Evolutionary conservation across 352 stramenopile genomes (phyloP).

Genomic region (Globisporangium middletonii): DNA sequence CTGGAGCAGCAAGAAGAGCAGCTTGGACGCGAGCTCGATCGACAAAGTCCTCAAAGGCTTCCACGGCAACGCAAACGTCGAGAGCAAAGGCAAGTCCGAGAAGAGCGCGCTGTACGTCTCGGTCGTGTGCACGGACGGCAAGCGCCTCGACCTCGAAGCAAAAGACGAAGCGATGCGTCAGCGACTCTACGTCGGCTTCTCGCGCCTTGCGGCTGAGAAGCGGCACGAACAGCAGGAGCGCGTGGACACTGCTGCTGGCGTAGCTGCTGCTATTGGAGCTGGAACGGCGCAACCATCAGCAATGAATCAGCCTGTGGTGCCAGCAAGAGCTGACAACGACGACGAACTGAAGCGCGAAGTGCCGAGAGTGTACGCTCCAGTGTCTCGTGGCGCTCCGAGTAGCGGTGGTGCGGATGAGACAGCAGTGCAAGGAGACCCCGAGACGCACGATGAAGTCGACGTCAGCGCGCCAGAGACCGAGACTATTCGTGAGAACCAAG

Average conservation of each 20-base stretch:
- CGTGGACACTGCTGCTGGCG: neutral
- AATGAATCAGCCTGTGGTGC: neutral
- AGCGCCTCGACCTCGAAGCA: constrained; percentile 45
- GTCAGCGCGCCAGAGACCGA: neutral
- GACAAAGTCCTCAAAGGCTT: constrained; percentile 42
- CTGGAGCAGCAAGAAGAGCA: constrained; percentile 45
- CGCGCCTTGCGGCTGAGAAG: constrained; percentile 38
- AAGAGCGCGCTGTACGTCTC: constrained; percentile 41
- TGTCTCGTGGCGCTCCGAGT: neutral
- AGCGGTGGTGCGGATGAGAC: neutral
- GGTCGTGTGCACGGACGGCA: constrained; percentile 36
- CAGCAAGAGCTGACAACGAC: neutral
- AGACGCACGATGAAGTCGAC: constrained; percentile 1
- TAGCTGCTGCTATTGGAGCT: neutral
- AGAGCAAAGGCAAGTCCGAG: constrained; percentile 17
- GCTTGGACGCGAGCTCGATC: constrained; percentile 32
- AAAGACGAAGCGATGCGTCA: constrained; percentile 38
- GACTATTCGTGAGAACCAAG: neutral
- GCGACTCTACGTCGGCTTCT: constrained; percentile 48
- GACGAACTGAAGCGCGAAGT: neutral
- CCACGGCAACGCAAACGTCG: constrained; percentile 25
- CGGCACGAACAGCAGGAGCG: constrained; percentile 12
- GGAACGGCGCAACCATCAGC: neutral
- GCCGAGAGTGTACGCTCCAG: neutral
- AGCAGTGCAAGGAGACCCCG: neutral